Base-by-base conservation (phyloP, 257 asterid species). In the Eucommia ulmoides region DNA sequence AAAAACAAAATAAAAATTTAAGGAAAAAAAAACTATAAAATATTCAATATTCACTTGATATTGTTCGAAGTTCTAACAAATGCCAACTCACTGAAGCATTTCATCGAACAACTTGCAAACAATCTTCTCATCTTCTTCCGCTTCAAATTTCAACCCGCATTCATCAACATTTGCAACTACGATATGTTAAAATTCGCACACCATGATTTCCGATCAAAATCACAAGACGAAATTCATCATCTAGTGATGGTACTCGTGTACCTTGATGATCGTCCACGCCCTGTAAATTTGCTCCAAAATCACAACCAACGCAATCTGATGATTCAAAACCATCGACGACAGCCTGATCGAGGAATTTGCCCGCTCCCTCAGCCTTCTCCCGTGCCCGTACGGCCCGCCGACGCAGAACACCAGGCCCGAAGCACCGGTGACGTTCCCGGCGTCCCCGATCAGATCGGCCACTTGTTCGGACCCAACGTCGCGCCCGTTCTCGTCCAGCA, bases 201-300 rank as follows among this genome's bases (percentile, higher is more conserved):
- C n/a, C n/a, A n/a, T n/a, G n/a, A n/a, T n/a, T n/a, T n/a, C n/a
- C n/a, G n/a, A n/a, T n/a, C n/a, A n/a, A n/a, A n/a, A n/a, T n/a
- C n/a, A n/a, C n/a, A n/a, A n/a, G n/a, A n/a, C n/a, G n/a, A n/a
- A n/a, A n/a, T n/a, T n/a, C n/a, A n/a, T n/a, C 20, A 50, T 46
- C 80, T 79, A 79, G 53, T 84, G 97, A 68, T 82, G 95, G 61
- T 88, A 88, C 60, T 82, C 84, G 69, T 84, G 95, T 57, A 87
- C 93, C 68, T 82, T 88, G 51, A 88, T 87, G 63, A 88, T 88
- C 22, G 94, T 88, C 97, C 97, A 88, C 19, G 95, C 82, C 95
- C 95, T 77, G 72, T 88, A 88, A 41, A 88, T 84, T 56, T 88
- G 95, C 71, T 88, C 97, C 47, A 65, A 53, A 49, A 88, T 67